phyloP scores from a whole-genome alignment of 768 basidiomycete species.

The Suillus placidus region DNA sequence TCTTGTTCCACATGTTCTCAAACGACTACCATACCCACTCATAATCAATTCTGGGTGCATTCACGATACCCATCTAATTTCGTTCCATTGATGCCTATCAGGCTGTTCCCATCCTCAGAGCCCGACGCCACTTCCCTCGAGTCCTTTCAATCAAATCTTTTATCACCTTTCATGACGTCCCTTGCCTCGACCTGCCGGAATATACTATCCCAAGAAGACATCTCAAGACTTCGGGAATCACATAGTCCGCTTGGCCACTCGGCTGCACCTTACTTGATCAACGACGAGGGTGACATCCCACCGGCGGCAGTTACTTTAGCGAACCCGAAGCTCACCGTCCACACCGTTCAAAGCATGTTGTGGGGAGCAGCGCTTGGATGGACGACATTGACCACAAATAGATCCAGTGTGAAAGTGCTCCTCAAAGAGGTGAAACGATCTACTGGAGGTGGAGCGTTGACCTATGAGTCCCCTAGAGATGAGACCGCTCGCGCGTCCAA shows the following conservation, averaged over 20 bases:
- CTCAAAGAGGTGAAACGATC: conserved; percentile 60
- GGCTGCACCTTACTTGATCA: conserved; percentile 4
- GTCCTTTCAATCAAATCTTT: background rate
- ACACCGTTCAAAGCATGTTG: conserved; percentile 75
- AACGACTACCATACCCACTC: conserved; percentile 29
- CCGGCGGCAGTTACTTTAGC: conserved; percentile 55
- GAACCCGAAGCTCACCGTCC: conserved; percentile 66
- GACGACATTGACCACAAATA: conserved; percentile 90
- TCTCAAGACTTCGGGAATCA: background rate
- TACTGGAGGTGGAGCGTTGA: conserved; percentile 11
- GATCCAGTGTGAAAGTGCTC: conserved; percentile 75
- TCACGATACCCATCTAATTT: conserved; percentile 60
- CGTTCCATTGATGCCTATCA: conserved; percentile 62
- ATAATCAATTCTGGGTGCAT: conserved; percentile 58
- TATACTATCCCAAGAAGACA: conserved; percentile 52
- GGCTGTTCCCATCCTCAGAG: conserved; percentile 44
- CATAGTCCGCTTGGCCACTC: background rate
- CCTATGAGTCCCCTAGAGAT: conserved; percentile 4
- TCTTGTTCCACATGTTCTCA: conserved; percentile 20
- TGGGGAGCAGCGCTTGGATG: conserved; percentile 69
- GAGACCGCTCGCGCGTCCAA: conserved; percentile 7
- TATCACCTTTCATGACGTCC: conserved; percentile 46
- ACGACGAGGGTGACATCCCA: conserved; percentile 44
- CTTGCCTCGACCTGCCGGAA: conserved; percentile 55
- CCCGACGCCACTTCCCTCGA: conserved; percentile 14